A percentile compares a stretch with the other conserved stretches of the same genome.
phyloP scores from a whole-genome alignment of 2,329 filamentous ascomycete genomes.

The Eurotiales sp. region DNA sequence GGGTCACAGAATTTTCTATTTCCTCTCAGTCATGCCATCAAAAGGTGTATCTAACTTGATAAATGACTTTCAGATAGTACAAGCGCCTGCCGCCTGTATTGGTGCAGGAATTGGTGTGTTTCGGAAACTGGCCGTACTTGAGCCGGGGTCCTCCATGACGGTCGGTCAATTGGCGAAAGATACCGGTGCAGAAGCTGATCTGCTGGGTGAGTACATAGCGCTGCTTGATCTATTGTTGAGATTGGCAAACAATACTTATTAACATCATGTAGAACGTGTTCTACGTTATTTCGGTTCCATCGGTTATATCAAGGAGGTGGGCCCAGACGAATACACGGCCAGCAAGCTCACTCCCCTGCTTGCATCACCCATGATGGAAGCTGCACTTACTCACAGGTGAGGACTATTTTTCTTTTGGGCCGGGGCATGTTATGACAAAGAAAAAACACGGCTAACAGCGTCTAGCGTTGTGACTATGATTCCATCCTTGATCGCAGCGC shows the following conservation, averaged over 20 bases:
- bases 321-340: conserved; percentile 18
- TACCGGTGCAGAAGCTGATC: conserved; percentile 16
- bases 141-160: conserved; percentile 13
- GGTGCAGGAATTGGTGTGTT: conserved; percentile 22
- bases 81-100: conserved; percentile 17
- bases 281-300: conserved; percentile 25
- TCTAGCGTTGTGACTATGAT: conserved; percentile 17
- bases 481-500: conserved; percentile 18
- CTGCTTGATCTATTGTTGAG: neutral
- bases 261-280: conserved; percentile 16
- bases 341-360: conserved; percentile 21
- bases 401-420: neutral
- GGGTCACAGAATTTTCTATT: neutral
- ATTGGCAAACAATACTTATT: neutral
- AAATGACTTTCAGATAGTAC: conserved; percentile 15
- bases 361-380: conserved; percentile 15
- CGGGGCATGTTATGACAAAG: neutral
- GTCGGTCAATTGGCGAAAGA: conserved; percentile 16
- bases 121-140: conserved; percentile 5
- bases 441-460: conserved; percentile 12
- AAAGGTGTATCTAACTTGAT: neutral
- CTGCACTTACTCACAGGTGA: conserved; percentile 20
- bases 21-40: neutral
- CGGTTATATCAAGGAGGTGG: conserved; percentile 16
- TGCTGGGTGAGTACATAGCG: conserved; percentile 3